Conservation (phyloP, 768 basidiomycete species). For the Rhizopogon vinicolor region DNA sequence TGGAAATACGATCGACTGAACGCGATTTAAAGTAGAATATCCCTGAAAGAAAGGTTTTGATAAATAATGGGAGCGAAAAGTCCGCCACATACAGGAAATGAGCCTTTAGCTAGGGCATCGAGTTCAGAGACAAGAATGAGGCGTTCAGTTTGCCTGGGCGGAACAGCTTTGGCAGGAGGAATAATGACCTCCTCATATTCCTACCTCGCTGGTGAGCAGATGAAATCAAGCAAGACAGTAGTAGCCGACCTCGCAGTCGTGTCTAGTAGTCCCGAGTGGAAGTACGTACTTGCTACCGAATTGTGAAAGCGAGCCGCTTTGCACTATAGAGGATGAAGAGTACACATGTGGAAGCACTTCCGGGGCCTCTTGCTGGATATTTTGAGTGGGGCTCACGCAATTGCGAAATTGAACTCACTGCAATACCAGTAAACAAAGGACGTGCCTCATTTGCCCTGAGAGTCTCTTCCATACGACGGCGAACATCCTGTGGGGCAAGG, state of each 20-base stretch:
- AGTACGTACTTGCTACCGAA: slow-evolving; percentile 75
- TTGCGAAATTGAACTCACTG: slow-evolving; percentile 34
- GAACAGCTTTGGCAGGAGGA: slow-evolving; percentile 78
- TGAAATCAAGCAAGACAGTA: background rate
- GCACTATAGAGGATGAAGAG: slow-evolving; percentile 52
- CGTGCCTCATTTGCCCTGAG: slow-evolving; percentile 59
- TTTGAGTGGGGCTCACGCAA: slow-evolving; percentile 3
- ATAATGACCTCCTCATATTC: slow-evolving; percentile 86
- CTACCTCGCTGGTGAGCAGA: slow-evolving; percentile 33
- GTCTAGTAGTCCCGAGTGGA: slow-evolving; percentile 76
- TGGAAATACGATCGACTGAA: slow-evolving; percentile 93
- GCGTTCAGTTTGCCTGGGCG: slow-evolving; percentile 66
- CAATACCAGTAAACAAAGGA: slow-evolving; percentile 55
- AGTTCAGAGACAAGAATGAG: slow-evolving; percentile 69
- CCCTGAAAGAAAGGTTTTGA: slow-evolving; percentile 43
- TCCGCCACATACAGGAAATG: slow-evolving; percentile 66
- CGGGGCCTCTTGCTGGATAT: slow-evolving; percentile 42
- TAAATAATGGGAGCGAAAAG: background rate
- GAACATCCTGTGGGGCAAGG: slow-evolving; percentile 44
- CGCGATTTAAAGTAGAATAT: slow-evolving; percentile 83
- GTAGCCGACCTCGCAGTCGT: slow-evolving; percentile 55
- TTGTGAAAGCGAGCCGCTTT: slow-evolving; percentile 66
- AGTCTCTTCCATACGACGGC: slow-evolving; percentile 55
- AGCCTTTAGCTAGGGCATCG: slow-evolving; percentile 71
- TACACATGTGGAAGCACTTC: slow-evolving; percentile 88